Evolutionary conservation across 257 asterid species (phyloP).

Genomic region (Sherardia arvensis): DNA sequence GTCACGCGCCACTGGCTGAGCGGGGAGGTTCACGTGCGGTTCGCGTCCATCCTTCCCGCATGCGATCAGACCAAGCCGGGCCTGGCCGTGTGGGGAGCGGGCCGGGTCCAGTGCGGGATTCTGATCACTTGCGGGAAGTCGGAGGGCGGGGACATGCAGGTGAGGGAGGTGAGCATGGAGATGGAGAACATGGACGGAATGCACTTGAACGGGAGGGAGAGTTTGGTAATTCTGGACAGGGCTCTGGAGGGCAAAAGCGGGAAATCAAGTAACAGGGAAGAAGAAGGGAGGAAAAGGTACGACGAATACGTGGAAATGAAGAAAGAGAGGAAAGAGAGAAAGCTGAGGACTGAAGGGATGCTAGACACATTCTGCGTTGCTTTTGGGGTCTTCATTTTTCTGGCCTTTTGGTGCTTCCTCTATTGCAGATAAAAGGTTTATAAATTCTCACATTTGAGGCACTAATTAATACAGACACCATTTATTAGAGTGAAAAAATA

Average conservation of each 20-base stretch:
- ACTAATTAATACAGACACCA: background rate
- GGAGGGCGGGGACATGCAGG: conserved; percentile 65
- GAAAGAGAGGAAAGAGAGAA: conserved; percentile 48
- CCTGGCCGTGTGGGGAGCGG: background rate
- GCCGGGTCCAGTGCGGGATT: conserved; percentile 47
- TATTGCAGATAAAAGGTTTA: conserved; percentile 4
- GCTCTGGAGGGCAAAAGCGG: conserved; percentile 66
- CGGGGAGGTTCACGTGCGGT: conserved; percentile 61
- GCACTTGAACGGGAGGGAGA: conserved; percentile 69
- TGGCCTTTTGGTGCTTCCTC: conserved; percentile 26
- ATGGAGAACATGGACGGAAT: conserved; percentile 77
- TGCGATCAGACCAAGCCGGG: conserved; percentile 6
- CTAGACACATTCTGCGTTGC: conserved; percentile 50
- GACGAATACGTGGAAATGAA: conserved; percentile 39
- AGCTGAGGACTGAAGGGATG: conserved; percentile 47
- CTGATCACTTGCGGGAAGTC: conserved; percentile 59
- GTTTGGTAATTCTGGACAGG: conserved; percentile 54
- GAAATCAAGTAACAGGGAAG: conserved; percentile 29
- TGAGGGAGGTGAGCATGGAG: conserved; percentile 68
- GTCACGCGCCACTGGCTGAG: conserved; percentile 83
- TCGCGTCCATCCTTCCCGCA: conserved; percentile 36
- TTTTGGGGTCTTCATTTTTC: conserved; percentile 45
- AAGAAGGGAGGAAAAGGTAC: conserved; percentile 37
- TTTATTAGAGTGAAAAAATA: too few relatives aligned
- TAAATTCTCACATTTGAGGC: too few relatives aligned